A percentile compares a stretch with the other conserved stretches of the same genome.
Evolutionary conservation across 2,329 filamentous ascomycete genomes (phyloP).

Genomic region (Scolecobasidium constrictum): DNA sequence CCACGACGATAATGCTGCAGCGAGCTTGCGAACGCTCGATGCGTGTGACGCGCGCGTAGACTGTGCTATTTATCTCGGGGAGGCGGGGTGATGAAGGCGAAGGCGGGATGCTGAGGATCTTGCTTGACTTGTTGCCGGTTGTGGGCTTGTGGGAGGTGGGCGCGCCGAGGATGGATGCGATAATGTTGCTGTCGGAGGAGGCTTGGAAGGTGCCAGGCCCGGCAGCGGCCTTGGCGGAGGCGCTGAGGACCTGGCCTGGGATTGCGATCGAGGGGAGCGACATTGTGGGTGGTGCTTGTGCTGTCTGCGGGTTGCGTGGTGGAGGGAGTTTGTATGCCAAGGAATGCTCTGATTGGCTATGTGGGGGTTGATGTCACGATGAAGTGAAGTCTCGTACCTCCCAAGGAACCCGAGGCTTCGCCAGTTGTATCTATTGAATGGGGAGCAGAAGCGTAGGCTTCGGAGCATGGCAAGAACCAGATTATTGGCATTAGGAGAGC

Average conservation of each 20-base stretch:
- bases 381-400: too few species aligned
- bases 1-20: constrained; percentile 73
- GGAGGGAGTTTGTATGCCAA: too few species aligned
- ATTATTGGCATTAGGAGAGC: too few species aligned
- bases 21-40: constrained; percentile 77
- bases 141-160: constrained; percentile 28
- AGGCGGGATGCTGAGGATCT: constrained; percentile 25
- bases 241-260: constrained; percentile 72
- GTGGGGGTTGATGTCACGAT: too few species aligned
- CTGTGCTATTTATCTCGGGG: constrained; percentile 68
- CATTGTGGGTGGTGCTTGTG: constrained; percentile 3
- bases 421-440: too few species aligned
- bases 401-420: too few species aligned
- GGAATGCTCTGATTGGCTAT: too few species aligned
- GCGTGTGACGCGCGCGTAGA: constrained; percentile 77
- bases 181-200: constrained; percentile 46
- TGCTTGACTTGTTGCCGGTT: constrained; percentile 50
- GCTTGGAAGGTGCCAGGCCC: constrained; percentile 80
- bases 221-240: constrained; percentile 53
- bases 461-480: too few species aligned
- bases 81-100: constrained; percentile 28
- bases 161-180: constrained; percentile 70
- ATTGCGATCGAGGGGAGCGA: constrained; percentile 24
- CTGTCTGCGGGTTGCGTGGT: too few species aligned
- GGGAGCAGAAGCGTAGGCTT: too few species aligned